phyloP scores from a whole-genome alignment of 2,329 filamentous ascomycete genomes.

The Paecilomyces formosus region DNA sequence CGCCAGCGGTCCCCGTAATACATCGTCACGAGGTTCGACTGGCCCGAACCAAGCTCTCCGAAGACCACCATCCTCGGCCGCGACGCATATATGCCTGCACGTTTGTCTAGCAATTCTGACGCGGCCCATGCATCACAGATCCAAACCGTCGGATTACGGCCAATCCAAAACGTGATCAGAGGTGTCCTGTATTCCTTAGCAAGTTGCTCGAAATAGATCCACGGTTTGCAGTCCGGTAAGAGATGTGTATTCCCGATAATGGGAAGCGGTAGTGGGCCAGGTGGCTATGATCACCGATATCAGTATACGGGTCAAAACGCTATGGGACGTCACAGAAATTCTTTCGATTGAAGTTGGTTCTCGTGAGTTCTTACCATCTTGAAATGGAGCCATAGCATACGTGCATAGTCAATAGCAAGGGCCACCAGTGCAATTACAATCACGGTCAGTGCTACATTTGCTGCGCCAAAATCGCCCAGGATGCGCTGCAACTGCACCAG shows the following conservation, averaged over 20 bases:
- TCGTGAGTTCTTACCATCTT: slow-evolving; percentile 14
- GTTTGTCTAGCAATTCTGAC: slow-evolving; percentile 24
- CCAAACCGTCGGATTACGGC: slow-evolving; percentile 24
- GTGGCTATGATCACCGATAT: slow-evolving; percentile 33
- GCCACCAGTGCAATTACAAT: slow-evolving; percentile 3
- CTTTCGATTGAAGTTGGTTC: neutral
- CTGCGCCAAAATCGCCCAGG: slow-evolving; percentile 1
- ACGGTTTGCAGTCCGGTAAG: slow-evolving; percentile 49
- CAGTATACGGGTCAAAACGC: neutral
- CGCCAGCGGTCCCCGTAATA: slow-evolving; percentile 31
- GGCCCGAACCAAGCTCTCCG: slow-evolving; percentile 18
- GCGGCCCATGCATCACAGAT: slow-evolving; percentile 21
- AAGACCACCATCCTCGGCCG: slow-evolving; percentile 22
- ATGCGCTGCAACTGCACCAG: slow-evolving; percentile 5
- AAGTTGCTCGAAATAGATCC: slow-evolving; percentile 51
- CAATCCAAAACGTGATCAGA: slow-evolving; percentile 51
- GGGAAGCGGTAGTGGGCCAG: slow-evolving; percentile 48
- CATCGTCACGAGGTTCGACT: slow-evolving; percentile 37
- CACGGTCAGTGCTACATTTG: slow-evolving; percentile 1
- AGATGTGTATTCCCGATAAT: slow-evolving; percentile 51
- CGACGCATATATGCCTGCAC: slow-evolving; percentile 23
- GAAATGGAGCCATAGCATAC: slow-evolving; percentile 17
- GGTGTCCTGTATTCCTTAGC: slow-evolving; percentile 44
- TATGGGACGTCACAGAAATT: neutral
- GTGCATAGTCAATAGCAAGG: slow-evolving; percentile 14